Conservation (phyloP, 2,329 filamentous ascomycete genomes). For the Cucurbitaria berberidis region DNA sequence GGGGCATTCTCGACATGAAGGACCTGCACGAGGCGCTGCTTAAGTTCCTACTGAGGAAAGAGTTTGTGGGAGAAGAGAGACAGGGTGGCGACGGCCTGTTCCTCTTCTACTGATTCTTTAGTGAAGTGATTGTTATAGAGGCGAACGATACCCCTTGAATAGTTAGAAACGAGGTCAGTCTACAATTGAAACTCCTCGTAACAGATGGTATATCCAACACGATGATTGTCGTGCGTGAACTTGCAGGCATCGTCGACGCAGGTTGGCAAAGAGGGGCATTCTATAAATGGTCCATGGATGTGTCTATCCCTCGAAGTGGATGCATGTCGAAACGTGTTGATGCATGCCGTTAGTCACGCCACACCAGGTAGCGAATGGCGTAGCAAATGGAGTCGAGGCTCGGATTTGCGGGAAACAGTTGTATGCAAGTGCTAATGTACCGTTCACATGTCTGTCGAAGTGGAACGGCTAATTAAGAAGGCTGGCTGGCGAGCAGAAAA, state of each 20-base stretch:
- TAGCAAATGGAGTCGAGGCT: neutral
- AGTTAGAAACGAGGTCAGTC: neutral
- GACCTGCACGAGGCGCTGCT: conserved; percentile 85
- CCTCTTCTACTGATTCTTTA: conserved; percentile 37
- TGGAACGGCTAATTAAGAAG: conserved; percentile 20
- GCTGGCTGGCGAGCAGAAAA: conserved; percentile 23
- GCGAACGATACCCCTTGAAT: conserved; percentile 17
- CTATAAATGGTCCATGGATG: neutral
- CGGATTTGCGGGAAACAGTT: conserved; percentile 7
- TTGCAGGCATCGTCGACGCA: neutral
- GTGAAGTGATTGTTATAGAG: neutral
- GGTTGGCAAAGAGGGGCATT: neutral
- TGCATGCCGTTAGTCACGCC: conserved; percentile 7
- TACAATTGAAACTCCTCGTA: neutral
- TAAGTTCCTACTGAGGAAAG: conserved; percentile 71
- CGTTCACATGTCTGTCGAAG: conserved; percentile 8
- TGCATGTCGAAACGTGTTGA: conserved; percentile 6
- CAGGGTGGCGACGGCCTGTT: conserved; percentile 37
- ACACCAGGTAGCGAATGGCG: conserved; percentile 1
- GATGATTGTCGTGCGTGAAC: neutral
- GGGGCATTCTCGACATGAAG: conserved; percentile 92
- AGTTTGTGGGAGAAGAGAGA: conserved; percentile 61
- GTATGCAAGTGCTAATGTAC: conserved; percentile 7
- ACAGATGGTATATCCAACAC: neutral
- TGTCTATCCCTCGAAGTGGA: neutral